phyloP scores from a whole-genome alignment of 1,284 basidiomycete species.

The Irpex sp. region DNA sequence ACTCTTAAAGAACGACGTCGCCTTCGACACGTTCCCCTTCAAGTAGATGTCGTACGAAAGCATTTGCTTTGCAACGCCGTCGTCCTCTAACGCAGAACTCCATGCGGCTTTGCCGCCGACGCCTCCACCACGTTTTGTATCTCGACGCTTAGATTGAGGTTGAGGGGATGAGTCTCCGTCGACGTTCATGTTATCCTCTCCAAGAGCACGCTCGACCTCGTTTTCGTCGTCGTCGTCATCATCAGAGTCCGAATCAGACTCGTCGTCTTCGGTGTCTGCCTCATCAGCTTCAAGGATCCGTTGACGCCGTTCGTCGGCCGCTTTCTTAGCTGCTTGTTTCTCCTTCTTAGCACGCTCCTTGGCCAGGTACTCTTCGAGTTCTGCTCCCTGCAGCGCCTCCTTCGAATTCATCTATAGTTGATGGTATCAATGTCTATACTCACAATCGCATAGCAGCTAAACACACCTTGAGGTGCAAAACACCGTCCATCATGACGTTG shows the following conservation, averaged over 20 bases:
- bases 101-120: constrained; percentile 57
- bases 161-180: constrained; percentile 37
- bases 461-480: constrained; percentile 63
- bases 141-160: constrained; percentile 32
- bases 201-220: constrained; percentile 63
- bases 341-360: constrained; percentile 83
- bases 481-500: constrained; percentile 74
- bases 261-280: constrained; percentile 61
- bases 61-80: constrained; percentile 66
- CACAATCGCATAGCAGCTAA: background rate
- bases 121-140: constrained; percentile 34
- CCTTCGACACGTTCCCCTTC: constrained; percentile 86
- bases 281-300: constrained; percentile 90
- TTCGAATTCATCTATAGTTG: constrained; percentile 77
- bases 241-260: constrained; percentile 71
- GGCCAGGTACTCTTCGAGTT: constrained; percentile 80
- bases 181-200: constrained; percentile 45
- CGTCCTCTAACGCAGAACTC: constrained; percentile 60
- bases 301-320: constrained; percentile 78
- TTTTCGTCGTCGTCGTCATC: constrained; percentile 57
- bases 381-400: constrained; percentile 81
- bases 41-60: constrained; percentile 95
- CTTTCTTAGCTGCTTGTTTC: constrained; percentile 84
- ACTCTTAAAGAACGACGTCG: constrained; percentile 82
- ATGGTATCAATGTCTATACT: background rate